Evolutionary conservation across 2,329 filamentous ascomycete species (phyloP), one percentile per base, ranked within the genome.

Genomic region (Leptosphaerulina australis): DNA sequence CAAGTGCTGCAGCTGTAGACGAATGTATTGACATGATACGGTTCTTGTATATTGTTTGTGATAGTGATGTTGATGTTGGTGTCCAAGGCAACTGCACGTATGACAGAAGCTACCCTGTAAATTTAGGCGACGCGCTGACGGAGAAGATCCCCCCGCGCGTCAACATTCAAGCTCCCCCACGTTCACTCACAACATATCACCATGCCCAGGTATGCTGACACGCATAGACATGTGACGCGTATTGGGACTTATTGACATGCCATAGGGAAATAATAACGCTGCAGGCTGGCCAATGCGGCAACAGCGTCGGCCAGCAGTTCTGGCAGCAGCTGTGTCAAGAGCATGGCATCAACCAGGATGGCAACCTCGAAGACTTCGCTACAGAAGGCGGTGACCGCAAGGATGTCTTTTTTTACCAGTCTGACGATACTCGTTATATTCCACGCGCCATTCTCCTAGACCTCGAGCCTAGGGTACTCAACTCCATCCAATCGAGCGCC

Each of bases 251-350:
- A 21, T 56, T 63, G n/a, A 64, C 33, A 17, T 5, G 17, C 6
- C 1, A 1, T 65, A 97, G 94, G 77, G 94, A 99, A 84, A 99
- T 99, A 69, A 99, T 99, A 76, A 99, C 95, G 56, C 88, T 99
- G 67, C 94, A 99, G 79, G 93, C 95, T 60, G 94, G 94, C 83
- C 94, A 97, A 78, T 97, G 94, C 83, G 94, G 93, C 83, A 97
- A 97, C 79, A 97, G 92, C 85, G 93, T 97, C 74, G 94, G 94
- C 53, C 93, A 90, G 69, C 91, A 97, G 72, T 99, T 99, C 78
- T 99, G 94, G 94, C 93, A 97, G 75, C 94, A 97, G 77, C 84
- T 97, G 53, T 99, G 94, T 75, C 88, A 93, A 73, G 94, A 99
- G 77, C 94, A 99, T 72, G 94, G 95, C 56, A 99, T 99, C 78